phyloP scores from a whole-genome alignment of 2,329 filamentous ascomycete genomes.

The Stemphylium beticola region DNA sequence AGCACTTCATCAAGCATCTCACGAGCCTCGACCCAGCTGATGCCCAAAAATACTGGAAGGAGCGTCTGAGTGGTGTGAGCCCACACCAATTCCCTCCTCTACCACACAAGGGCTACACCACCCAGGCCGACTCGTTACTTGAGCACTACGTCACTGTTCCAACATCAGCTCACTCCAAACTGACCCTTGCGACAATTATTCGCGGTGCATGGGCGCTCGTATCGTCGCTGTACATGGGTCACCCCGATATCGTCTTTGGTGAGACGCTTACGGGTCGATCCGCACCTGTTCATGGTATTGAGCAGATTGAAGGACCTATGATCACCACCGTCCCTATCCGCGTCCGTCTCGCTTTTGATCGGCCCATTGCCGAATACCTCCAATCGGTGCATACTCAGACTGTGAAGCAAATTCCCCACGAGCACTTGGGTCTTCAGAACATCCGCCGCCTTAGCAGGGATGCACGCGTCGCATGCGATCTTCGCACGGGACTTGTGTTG shows the following conservation, averaged over 20 bases:
- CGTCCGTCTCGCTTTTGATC: slow-evolving; percentile 53
- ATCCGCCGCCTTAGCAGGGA: slow-evolving; percentile 56
- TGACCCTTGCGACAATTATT: slow-evolving; percentile 59
- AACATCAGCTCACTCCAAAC: slow-evolving; percentile 44
- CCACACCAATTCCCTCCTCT: slow-evolving; percentile 59
- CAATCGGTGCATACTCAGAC: slow-evolving; percentile 63
- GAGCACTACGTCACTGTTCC: slow-evolving; percentile 54
- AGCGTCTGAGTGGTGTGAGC: slow-evolving; percentile 53
- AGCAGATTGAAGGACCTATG: slow-evolving; percentile 66
- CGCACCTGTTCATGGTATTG: slow-evolving; percentile 53
- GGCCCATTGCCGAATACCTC: slow-evolving; percentile 59
- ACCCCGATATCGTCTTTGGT: slow-evolving; percentile 62
- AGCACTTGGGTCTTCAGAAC: slow-evolving; percentile 68
- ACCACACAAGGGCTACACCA: slow-evolving; percentile 54
- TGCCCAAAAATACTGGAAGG: slow-evolving; percentile 57
- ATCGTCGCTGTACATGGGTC: slow-evolving; percentile 61
- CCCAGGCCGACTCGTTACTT: slow-evolving; percentile 59
- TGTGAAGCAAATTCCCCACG: slow-evolving; percentile 65
- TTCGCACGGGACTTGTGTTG: slow-evolving; percentile 47
- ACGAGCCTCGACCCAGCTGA: slow-evolving; percentile 49
- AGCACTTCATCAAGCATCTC: slow-evolving; percentile 59
- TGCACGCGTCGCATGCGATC: slow-evolving; percentile 44
- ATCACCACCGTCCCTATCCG: slow-evolving; percentile 66
- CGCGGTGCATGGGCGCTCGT: slow-evolving; percentile 67
- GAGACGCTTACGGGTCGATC: slow-evolving; percentile 65